Evolutionary conservation across 2,329 filamentous ascomycete genomes (phyloP), one percentile per base, ranked within the genome.

Genomic region (Sporothrix inflata): DNA sequence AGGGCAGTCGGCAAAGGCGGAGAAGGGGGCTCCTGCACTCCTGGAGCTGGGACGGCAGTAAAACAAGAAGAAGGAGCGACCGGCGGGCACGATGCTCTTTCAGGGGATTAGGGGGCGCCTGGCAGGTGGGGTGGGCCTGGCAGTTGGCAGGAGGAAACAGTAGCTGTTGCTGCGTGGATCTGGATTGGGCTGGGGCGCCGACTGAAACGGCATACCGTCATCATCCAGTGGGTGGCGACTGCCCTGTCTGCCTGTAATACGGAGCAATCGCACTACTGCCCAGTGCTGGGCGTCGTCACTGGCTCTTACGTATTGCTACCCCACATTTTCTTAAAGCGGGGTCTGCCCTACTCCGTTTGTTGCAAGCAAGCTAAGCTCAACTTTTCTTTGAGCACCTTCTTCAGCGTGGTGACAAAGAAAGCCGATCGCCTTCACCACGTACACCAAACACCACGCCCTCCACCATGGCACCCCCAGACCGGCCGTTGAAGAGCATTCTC

Each of bases 401-500:
- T 34, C 63, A 47, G 24, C 63, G 4, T 11, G 16, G 63, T 66
- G 63, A 47, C 63, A 49, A 66, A 34, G 49, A n/a, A 30, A 12
- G 24, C 21, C 16, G 61, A 27, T 21, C 34, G 34, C 11, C 12
- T 65, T n/a, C 8, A 30, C 40, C 21, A 47, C 24, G 53, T 53
- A 21, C 45, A 74, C 68, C 71, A 30, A 30, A 24, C 70, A 51
- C 68, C 40, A 49, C 57, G 45, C 16, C 11, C 69, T 27, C 42
- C 77, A 84, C 81, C 84, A 91, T 90, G 77, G 82, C 85, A 77
- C 76, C 81, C 74, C 71, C 75, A 34, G 57, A 76, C 45, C 79
- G 79, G 74, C 81, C 83, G 66, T 81, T 82, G 27, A 90, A 88
- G 77, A 84, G 88, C 74, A 89, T 90, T 73, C 83, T 92, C 19